Base-by-base conservation (phyloP, 495 filamentous ascomycete species). In the Staphylotrichum tortipilum region DNA sequence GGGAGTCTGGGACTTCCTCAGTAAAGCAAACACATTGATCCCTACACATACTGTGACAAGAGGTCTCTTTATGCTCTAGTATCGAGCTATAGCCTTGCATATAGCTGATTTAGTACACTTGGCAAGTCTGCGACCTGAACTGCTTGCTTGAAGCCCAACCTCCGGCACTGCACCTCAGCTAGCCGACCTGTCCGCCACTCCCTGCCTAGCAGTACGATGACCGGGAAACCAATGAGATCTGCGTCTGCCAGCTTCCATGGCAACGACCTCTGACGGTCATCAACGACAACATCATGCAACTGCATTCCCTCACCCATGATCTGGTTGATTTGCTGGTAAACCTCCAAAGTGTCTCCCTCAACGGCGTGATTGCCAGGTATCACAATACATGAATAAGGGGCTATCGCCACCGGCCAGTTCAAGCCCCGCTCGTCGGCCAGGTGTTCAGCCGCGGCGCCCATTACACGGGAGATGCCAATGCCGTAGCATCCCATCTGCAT, bases 401-500 rank as follows among this genome's bases (percentile, higher is more conserved):
- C 87, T 47, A 95, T 88, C 12, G 73, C 81, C 2, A 81, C 73
- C 0, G 92, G 92, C 92, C 92, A 98, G 57, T 87, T 89, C 12
- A 98, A 73, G 0, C 92, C 92, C 42, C 75, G 80, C 2, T 76
- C 55, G 55, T 92, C 86, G 0, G 80, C 73, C n/a, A 89, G 68
- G 30, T 71, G 65, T 48, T 89, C 82, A 0, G 92, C 88, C 2
- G 91, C 78, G 5, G 92, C 88, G 4, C 82, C 89, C 51, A 98
- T 84, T 65, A 98, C 80, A 26, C 92, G 84, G 2, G 90, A 95
- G 19, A 98, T 77, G 0, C 92, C 92, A 50, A 98, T 95, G 1
- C 92, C 92, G 57, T 97, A 86, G 55, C 94, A 98, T 39, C 92
- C 92, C 91, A 97, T 96, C 46, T 92, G 78, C 66, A 96, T 76